Percentiles rank a stretch among this genome's conserved stretches.
Conservation (phyloP, 495 filamentous ascomycete species). For the Neurospora sublineolata region DNA sequence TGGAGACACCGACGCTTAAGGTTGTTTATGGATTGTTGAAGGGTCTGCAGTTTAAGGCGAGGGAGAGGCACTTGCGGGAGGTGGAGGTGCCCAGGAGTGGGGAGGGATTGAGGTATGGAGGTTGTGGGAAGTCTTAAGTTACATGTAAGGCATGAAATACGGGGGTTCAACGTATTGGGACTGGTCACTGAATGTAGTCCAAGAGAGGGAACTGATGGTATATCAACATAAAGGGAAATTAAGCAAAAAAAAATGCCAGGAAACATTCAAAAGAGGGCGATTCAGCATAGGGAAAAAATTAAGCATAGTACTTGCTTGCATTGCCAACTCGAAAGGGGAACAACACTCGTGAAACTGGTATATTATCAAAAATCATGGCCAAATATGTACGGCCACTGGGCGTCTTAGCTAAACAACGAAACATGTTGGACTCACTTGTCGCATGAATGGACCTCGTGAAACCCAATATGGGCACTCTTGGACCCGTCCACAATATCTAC, state of each 20-base stretch:
- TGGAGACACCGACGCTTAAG: constrained; percentile 34
- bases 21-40: constrained; percentile 33
- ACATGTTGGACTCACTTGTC: not conserved
- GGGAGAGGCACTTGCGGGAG: constrained; percentile 22
- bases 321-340: not conserved
- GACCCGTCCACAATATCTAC: not conserved
- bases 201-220: not conserved
- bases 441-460: not conserved
- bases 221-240: not conserved
- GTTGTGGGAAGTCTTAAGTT: not conserved
- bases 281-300: not conserved
- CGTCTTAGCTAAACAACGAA: not conserved
- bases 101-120: constrained; percentile 7
- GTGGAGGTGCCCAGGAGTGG: not conserved
- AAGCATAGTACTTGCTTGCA: not conserved
- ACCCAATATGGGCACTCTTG: not conserved
- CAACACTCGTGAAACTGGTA: not conserved
- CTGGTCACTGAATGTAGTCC: not conserved
- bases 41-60: constrained; percentile 30
- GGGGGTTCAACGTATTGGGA: not conserved
- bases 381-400: not conserved
- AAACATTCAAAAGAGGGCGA: not conserved
- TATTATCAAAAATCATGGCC: not conserved
- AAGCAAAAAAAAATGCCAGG: not conserved
- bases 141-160: not conserved